Percentiles rank a stretch among this genome's conserved stretches.
These are phyloP conservation scores for Bolboschoenoplectus hybrid DNA, from an alignment of 202 grass and related monocot species.

Conservation along the genomic window DNA sequence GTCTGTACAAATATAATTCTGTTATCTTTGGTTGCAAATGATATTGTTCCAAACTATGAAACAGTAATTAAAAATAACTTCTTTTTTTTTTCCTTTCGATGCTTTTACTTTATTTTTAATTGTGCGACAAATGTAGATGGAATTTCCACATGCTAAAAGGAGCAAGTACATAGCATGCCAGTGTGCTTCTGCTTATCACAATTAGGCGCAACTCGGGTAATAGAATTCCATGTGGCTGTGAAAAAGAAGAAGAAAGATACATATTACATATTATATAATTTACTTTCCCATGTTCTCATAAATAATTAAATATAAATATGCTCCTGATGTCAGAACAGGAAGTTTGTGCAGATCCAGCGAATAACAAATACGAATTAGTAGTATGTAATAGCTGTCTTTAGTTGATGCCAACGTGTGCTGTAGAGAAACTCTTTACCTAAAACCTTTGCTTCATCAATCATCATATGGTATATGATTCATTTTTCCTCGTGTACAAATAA, in stretches of 20 bases:
- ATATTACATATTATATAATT: background rate
- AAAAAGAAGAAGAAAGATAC: background rate
- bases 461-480: background rate
- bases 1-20: background rate
- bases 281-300: background rate
- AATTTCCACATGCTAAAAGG: conserved; percentile 27
- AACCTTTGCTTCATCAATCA: background rate
- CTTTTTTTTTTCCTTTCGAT: background rate
- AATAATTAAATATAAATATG: background rate
- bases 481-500: conserved; percentile 11
- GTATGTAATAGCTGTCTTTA: conserved; percentile 23
- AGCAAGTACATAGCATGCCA: background rate
- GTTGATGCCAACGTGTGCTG: conserved; percentile 17
- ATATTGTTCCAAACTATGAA: conserved; percentile 1
- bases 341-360: conserved; percentile 8
- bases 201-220: background rate
- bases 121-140: background rate
- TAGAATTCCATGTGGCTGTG: background rate
- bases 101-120: conserved; percentile 11
- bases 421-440: conserved; percentile 11
- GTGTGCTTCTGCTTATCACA: conserved; percentile 4
- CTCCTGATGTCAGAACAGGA: background rate
- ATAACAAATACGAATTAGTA: background rate
- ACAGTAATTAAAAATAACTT: background rate
- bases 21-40: background rate